Evolutionary conservation across 208 protist species (phyloP), one percentile per base, ranked within the genome.

Genomic region (Strigomonas galati): DNA sequence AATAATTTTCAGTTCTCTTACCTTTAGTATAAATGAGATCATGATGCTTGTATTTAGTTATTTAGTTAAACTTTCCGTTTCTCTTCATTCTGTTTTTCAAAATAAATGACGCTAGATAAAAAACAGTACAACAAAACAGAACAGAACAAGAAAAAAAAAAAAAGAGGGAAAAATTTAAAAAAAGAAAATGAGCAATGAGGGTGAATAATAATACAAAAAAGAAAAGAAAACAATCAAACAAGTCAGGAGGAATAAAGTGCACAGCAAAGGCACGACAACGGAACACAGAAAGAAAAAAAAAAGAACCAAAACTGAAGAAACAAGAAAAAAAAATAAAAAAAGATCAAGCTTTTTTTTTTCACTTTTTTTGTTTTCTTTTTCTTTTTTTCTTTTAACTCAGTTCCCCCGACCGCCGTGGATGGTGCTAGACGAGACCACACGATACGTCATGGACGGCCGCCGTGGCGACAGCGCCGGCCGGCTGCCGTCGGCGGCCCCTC

Each of bases 361-460:
- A 9, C 32, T 37, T 37, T 37, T 37, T 2, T 9, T 37, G n/a
- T n/a, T 37, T 37, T 37, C 9, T 2, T 9, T 37, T 0, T 62
- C 72, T 14, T 6, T 14, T 14, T 44, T 44, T 9, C 10, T 23
- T 61, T n/a, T 21, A 5, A 24, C 44, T 21, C 44, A 23, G 48
- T 28, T 23, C n/a, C 61, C 65, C 12, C 79, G 75, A 12, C 44
- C 70, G 14, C 72, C 79, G 28, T 80, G 79, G 35, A 85, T 77
- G 1, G 71, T 31, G 57, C 79, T 82, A 15, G 79, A 85, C 1
- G 76, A 69, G 3, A 85, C 79, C 12, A 85, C 79, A 24, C 79
- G 75, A 37, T 82, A 81, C 32, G 76, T 78, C 76, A 78, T 74
- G 52, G 76, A 77, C 7, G 43, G 21, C 14, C 55, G 64, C 12